These are phyloP conservation scores for Beta vulgaris DNA, from an alignment of 148 eudicot species.

Conservation along the genomic window DNA sequence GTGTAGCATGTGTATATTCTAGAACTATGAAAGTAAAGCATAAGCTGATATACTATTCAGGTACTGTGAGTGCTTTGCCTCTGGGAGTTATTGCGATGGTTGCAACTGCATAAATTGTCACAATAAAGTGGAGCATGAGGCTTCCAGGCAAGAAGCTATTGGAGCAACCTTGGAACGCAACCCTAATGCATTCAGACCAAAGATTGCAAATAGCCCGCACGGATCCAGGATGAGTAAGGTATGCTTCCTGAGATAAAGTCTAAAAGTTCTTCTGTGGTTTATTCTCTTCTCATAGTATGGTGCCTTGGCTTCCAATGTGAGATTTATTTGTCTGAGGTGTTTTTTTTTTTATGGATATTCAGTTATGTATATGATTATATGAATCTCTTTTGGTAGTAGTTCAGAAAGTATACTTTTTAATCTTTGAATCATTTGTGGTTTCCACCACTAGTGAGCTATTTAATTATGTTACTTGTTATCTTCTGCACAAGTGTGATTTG, in stretches of 20 bases:
- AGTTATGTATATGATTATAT: neutral
- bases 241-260: slow-evolving; percentile 19
- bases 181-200: slow-evolving; percentile 74
- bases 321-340: neutral
- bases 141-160: slow-evolving; percentile 54
- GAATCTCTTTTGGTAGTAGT: neutral
- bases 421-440: neutral
- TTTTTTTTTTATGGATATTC: neutral
- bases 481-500: neutral
- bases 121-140: slow-evolving; percentile 56
- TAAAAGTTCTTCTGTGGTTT: neutral
- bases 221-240: slow-evolving; percentile 49
- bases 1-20: neutral
- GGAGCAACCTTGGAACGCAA: slow-evolving; percentile 58
- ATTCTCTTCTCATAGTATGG: neutral
- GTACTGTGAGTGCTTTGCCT: slow-evolving; percentile 87
- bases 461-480: neutral
- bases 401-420: neutral
- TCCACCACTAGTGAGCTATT: neutral
- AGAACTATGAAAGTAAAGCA: neutral
- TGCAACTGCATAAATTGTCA: slow-evolving; percentile 75
- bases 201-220: slow-evolving; percentile 64
- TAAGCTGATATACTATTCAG: slow-evolving; percentile 34
- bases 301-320: too few species aligned
- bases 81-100: slow-evolving; percentile 70